Conservation (phyloP, 306 rosid genomes). For the Albizia julibrissin region DNA sequence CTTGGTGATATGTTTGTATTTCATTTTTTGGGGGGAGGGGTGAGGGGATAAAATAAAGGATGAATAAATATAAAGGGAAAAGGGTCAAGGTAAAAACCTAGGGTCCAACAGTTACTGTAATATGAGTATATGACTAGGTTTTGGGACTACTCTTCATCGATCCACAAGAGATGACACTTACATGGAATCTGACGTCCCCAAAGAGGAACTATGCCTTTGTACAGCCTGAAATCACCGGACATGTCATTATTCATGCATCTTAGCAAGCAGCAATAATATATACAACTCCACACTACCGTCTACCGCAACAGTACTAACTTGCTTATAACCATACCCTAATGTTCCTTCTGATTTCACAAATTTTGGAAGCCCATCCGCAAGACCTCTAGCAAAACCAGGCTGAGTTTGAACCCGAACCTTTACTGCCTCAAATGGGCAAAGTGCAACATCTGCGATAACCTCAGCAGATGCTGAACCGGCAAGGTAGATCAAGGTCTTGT, state of each 20-base stretch:
- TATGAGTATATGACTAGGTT: no score
- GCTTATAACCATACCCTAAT: slow-evolving; percentile 62
- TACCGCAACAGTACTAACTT: not conserved
- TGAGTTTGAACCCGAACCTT: slow-evolving; percentile 98
- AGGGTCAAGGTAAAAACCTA: no score
- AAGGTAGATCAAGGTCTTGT: slow-evolving; percentile 97
- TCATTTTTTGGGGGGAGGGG: no score
- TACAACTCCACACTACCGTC: not conserved
- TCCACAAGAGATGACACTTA: slow-evolving; percentile 45
- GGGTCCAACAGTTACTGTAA: no score
- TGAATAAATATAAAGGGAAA: no score
- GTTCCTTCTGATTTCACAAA: slow-evolving; percentile 87
- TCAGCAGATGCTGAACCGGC: slow-evolving; percentile 99
- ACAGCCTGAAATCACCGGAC: slow-evolving; percentile 63
- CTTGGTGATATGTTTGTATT: not conserved
- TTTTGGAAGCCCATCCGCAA: slow-evolving; percentile 88
- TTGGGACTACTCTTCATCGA: not conserved
- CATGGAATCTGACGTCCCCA: slow-evolving; percentile 99
- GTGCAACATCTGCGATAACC: slow-evolving; percentile 91
- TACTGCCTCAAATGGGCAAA: slow-evolving; percentile 97
- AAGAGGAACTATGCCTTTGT: slow-evolving; percentile 94
- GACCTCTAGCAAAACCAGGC: slow-evolving; percentile 94
- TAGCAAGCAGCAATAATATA: not conserved
- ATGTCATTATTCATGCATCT: slow-evolving; percentile 29
- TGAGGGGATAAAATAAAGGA: no score